Percentiles rank a stretch among this genome's conserved stretches.
phyloP scores from a whole-genome alignment of 1,284 basidiomycete species.

The Puccinia triticina region DNA sequence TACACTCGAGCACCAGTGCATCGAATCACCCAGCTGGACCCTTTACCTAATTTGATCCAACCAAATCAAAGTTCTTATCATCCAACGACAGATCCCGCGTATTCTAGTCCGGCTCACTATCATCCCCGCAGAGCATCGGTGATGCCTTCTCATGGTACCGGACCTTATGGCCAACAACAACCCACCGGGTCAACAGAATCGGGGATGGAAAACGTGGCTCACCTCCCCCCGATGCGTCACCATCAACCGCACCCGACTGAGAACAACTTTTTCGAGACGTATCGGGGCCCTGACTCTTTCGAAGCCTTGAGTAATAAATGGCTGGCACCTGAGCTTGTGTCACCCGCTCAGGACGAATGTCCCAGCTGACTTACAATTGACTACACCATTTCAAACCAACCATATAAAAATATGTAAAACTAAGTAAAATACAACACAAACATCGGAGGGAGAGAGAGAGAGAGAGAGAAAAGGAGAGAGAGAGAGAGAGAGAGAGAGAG shows the following conservation, averaged over 20 bases:
- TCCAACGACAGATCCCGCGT: neutral
- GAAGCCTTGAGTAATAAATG: conserved; percentile 48
- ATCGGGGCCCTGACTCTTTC: conserved; percentile 49
- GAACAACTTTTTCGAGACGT: conserved; percentile 48
- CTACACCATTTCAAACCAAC: too few relatives aligned
- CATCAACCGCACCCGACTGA: conserved; percentile 4
- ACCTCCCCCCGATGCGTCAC: conserved; percentile 32
- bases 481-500: too few relatives aligned
- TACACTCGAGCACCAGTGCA: conserved; percentile 44
- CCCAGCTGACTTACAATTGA: too few relatives aligned
- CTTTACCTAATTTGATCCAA: conserved; percentile 35
- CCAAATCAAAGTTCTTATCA: conserved; percentile 24
- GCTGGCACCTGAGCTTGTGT: conserved; percentile 29
- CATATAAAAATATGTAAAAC: too few relatives aligned
- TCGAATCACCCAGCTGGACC: conserved; percentile 47
- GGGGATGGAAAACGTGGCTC: neutral
- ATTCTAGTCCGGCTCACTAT: conserved; percentile 1
- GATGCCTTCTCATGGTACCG: neutral
- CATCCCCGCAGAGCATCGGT: conserved; percentile 6
- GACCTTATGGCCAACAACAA: neutral
- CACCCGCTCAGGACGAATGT: too few relatives aligned
- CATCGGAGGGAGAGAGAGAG: too few relatives aligned
- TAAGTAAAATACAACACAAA: too few relatives aligned
- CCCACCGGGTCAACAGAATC: neutral
- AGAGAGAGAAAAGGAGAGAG: too few relatives aligned